Evolutionary conservation across 495 filamentous ascomycete genomes (phyloP).

Genomic region (Aspergillus haitiensis): DNA sequence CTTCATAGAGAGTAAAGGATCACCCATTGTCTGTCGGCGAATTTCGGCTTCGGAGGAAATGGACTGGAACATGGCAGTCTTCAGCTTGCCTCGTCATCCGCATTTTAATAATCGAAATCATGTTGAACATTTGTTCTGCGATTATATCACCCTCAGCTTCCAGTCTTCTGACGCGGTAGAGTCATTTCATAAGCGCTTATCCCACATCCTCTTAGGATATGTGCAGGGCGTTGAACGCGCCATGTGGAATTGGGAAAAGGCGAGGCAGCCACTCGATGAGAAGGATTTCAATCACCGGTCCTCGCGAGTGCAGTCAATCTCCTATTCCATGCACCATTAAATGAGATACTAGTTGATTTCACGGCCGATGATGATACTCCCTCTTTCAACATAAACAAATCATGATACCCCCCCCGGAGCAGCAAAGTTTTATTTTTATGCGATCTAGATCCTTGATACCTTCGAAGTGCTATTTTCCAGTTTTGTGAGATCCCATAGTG

Average conservation of each 20-base stretch:
- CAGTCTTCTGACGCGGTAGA: not conserved
- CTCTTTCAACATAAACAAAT: no score
- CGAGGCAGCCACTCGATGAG: not conserved
- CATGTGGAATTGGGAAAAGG: not conserved
- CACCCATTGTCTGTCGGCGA: not conserved
- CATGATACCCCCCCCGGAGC: no score
- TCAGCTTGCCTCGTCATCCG: not conserved
- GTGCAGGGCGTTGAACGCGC: not conserved
- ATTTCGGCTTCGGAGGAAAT: not conserved
- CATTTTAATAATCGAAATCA: not conserved
- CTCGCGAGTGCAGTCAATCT: not conserved
- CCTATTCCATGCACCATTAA: no score
- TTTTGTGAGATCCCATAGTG: no score
- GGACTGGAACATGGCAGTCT: not conserved
- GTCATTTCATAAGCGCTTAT: not conserved
- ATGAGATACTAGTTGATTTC: no score
- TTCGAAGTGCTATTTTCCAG: no score
- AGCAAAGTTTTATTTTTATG: no score
- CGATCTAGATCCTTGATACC: no score
- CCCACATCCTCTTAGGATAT: not conserved
- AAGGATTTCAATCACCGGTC: not conserved
- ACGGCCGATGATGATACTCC: no score
- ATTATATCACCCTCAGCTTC: not conserved
- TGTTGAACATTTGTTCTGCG: not conserved
- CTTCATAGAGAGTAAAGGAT: not conserved